A percentile compares a stretch with the other conserved stretches of the same genome.
phyloP scores from a whole-genome alignment of 2,329 filamentous ascomycete species.

The Nemania bipapillata region DNA sequence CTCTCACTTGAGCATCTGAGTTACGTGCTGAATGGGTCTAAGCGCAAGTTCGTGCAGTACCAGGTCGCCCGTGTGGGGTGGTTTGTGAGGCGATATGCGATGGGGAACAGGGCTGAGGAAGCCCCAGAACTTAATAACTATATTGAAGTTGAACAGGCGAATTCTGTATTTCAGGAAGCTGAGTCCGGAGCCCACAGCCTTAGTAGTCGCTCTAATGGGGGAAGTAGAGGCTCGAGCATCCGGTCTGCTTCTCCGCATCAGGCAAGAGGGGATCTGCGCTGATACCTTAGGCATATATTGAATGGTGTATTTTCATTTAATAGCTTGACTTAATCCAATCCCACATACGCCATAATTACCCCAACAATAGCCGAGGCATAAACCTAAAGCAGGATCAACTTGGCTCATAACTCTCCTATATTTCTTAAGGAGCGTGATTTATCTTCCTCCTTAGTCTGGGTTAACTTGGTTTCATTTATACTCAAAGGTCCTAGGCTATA shows the following conservation, averaged over 20 bases:
- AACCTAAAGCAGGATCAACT: too few relatives aligned
- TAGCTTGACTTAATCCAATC: too few relatives aligned
- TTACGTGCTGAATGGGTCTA: conserved; percentile 11
- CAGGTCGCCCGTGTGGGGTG: conserved; percentile 5
- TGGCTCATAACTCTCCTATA: too few relatives aligned
- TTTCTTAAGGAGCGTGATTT: too few relatives aligned
- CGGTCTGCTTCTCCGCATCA: conserved; percentile 9
- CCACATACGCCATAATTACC: too few relatives aligned
- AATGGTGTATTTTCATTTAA: neutral
- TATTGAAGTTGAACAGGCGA: neutral
- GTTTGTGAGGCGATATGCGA: conserved; percentile 12
- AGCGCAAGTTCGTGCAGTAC: conserved; percentile 10
- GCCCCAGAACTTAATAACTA: conserved; percentile 11
- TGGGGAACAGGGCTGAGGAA: neutral
- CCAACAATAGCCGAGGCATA: too few relatives aligned
- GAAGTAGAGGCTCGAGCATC: conserved; percentile 2
- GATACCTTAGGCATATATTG: neutral
- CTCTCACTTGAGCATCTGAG: conserved; percentile 17
- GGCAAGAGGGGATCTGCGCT: neutral
- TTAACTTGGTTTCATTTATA: too few relatives aligned
- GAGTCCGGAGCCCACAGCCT: neutral
- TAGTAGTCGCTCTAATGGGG: conserved; percentile 5
- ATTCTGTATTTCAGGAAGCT: neutral
- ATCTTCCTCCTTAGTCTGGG: too few relatives aligned
- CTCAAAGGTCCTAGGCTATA: too few relatives aligned